Evolutionary conservation across 2,329 filamentous ascomycete genomes (phyloP).

Genomic region (Metarhizium rileyi): DNA sequence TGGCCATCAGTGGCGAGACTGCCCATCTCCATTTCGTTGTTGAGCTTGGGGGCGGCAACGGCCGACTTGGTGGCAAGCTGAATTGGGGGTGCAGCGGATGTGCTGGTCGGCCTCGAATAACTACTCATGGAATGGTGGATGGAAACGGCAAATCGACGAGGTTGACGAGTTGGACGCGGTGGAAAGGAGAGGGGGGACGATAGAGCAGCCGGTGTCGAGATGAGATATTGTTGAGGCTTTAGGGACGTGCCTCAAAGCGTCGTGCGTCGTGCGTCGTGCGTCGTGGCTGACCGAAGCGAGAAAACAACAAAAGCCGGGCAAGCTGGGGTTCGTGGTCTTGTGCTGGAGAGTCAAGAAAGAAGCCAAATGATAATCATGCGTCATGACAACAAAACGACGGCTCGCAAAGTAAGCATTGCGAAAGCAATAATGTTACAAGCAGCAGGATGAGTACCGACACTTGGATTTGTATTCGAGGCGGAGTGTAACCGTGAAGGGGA

Average conservation of each 20-base stretch:
- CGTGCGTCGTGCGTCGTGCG: background rate
- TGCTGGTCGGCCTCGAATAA: conserved; percentile 24
- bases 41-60: conserved; percentile 45
- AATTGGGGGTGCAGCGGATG: conserved; percentile 30
- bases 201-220: background rate
- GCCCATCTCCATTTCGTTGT: conserved; percentile 47
- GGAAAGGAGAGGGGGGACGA: background rate
- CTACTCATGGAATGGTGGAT: conserved; percentile 29
- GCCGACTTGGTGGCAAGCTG: conserved; percentile 46
- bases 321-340: background rate
- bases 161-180: background rate
- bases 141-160: background rate
- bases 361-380: background rate
- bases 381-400: background rate
- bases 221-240: background rate
- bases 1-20: conserved; percentile 29
- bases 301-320: background rate
- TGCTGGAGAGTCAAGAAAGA: background rate
- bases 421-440: background rate
- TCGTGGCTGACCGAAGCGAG: background rate
- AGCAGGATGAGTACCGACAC: background rate
- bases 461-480: background rate
- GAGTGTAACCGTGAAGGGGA: background rate
- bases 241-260: background rate
- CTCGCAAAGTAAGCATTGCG: background rate